Percentiles rank a stretch among this genome's conserved stretches.
These are phyloP conservation scores for Tubosaeta sp. DNA, from an alignment of 768 basidiomycete species.

Conservation along the genomic window DNA sequence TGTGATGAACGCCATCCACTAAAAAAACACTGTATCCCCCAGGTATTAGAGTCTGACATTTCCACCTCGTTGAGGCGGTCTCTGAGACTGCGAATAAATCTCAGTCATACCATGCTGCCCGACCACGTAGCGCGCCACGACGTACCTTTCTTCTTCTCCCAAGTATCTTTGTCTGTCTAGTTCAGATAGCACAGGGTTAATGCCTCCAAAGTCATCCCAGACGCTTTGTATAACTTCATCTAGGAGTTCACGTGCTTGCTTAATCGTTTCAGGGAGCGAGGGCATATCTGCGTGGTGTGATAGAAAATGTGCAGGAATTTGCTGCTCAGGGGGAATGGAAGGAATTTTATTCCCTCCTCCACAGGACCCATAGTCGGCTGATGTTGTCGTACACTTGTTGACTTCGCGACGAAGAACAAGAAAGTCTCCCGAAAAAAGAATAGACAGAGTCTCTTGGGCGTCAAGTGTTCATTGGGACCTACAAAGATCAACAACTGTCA, in stretches of 20 bases:
- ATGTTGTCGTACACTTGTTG: not conserved
- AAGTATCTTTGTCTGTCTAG: slow-evolving; percentile 1
- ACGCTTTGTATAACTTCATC: not conserved
- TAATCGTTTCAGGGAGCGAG: not conserved
- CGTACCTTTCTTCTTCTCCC: slow-evolving; percentile 7
- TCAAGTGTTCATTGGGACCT: too few relatives aligned
- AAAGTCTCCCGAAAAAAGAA: slow-evolving; percentile 6
- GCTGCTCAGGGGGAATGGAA: not conserved
- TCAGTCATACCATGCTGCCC: not conserved
- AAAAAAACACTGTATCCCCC: not conserved
- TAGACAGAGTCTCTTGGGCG: not conserved
- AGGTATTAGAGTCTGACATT: not conserved
- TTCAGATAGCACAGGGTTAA: slow-evolving; percentile 1
- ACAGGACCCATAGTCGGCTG: not conserved
- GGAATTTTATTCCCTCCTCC: slow-evolving; percentile 9
- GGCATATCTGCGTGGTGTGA: slow-evolving; percentile 4
- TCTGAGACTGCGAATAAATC: slow-evolving; percentile 5
- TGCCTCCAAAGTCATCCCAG: not conserved
- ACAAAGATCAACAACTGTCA: slow-evolving; percentile 9
- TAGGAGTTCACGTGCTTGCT: not conserved
- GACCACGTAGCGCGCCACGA: not conserved
- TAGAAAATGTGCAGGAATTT: not conserved
- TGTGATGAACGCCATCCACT: slow-evolving; percentile 5
- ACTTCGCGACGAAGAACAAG: slow-evolving; percentile 15
- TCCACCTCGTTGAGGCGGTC: not conserved